phyloP scores from a whole-genome alignment of 371 early-diverging fungal genomes.

The Rhizopus sp. region DNA sequence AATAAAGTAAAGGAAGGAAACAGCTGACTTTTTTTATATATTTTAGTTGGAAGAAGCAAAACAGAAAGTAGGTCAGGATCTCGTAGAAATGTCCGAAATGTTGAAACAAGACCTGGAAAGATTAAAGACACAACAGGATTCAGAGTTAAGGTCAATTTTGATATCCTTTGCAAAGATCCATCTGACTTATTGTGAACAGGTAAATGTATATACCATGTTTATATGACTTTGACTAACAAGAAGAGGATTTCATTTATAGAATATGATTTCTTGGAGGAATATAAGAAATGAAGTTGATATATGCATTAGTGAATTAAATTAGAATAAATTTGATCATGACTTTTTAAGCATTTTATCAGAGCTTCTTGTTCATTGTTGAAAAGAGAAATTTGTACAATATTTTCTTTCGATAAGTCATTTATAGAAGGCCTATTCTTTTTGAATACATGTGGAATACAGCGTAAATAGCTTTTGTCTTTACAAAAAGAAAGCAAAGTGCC shows the following conservation, averaged over 20 bases:
- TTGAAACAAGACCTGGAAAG: slow-evolving; percentile 83
- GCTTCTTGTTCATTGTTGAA: too few species aligned
- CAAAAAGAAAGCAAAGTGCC: too few species aligned
- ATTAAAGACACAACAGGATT: slow-evolving; percentile 81
- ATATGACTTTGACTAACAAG: neutral
- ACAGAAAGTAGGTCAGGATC: slow-evolving; percentile 59
- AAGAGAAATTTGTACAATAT: too few species aligned
- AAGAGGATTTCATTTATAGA: slow-evolving; percentile 10
- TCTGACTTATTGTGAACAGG: slow-evolving; percentile 74
- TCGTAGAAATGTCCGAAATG: slow-evolving; percentile 69
- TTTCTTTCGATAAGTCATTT: too few species aligned
- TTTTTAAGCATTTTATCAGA: slow-evolving; percentile 3
- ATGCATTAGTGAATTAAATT: slow-evolving; percentile 8
- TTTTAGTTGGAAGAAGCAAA: slow-evolving; percentile 68
- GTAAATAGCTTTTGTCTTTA: too few species aligned
- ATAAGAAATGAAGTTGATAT: slow-evolving; percentile 20
- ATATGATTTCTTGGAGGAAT: slow-evolving; percentile 25
- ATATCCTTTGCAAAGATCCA: slow-evolving; percentile 78
- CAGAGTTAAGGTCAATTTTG: slow-evolving; percentile 74
- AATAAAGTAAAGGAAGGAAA: slow-evolving; percentile 3
- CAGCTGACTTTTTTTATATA: neutral
- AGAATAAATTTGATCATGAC: neutral
- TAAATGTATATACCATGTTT: slow-evolving; percentile 14
- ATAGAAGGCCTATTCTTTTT: too few species aligned
- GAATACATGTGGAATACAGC: too few species aligned